Evolutionary conservation across 2,329 filamentous ascomycete species (phyloP).

Genomic region (Aspergillaceae sp.): DNA sequence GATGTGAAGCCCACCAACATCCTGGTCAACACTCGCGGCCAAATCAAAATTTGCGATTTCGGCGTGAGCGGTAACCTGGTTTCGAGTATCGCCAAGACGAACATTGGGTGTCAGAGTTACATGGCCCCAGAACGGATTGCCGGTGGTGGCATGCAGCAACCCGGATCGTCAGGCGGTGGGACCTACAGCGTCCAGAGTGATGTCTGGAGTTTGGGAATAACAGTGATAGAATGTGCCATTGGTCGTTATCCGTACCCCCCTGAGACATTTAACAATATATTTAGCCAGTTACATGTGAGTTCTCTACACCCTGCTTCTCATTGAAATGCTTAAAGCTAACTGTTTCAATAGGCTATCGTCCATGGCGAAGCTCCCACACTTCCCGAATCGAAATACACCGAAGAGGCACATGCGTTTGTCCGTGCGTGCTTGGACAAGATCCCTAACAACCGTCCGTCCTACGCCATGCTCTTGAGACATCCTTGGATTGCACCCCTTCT

Average conservation of each 20-base stretch:
- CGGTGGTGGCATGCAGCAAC: constrained; percentile 67
- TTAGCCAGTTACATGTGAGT: constrained; percentile 91
- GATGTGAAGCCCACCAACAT: constrained; percentile 99
- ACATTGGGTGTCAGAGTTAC: constrained; percentile 98
- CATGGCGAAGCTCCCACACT: constrained; percentile 91
- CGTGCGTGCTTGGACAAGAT: constrained; percentile 85
- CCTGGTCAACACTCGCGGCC: constrained; percentile 76
- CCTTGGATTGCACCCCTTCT: constrained; percentile 73
- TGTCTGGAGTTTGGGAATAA: constrained; percentile 91
- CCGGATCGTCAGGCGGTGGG: constrained; percentile 62
- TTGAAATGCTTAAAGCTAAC: constrained; percentile 1
- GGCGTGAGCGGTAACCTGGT: constrained; percentile 94
- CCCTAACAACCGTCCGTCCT: constrained; percentile 85
- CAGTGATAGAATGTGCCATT: constrained; percentile 91
- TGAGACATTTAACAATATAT: constrained; percentile 96
- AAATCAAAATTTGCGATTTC: constrained; percentile 98
- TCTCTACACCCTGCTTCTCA: background rate
- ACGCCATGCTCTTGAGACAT: constrained; percentile 79
- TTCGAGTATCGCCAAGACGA: constrained; percentile 95
- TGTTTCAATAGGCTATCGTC: constrained; percentile 69
- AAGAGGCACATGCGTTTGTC: constrained; percentile 77
- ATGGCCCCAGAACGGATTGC: constrained; percentile 97
- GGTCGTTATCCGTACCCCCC: constrained; percentile 93
- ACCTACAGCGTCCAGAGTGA: constrained; percentile 98
- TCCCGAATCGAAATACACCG: constrained; percentile 68